Base-by-base conservation (phyloP, 352 stramenopile species). In the Phytophthora cactorum region DNA sequence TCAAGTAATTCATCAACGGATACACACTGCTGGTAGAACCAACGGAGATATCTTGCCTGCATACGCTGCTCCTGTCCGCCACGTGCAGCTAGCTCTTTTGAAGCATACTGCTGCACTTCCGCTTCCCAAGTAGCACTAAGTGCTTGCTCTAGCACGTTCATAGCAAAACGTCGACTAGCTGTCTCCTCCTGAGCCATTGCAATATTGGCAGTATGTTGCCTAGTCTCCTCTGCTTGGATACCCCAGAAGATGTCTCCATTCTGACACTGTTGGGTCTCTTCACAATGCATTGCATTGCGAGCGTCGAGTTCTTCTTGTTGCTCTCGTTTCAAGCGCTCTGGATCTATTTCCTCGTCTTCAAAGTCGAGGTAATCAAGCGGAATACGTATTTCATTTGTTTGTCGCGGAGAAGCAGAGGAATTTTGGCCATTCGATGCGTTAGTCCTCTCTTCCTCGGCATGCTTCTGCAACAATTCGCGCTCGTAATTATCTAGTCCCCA, bases 231-330 rank as follows among this genome's bases (percentile, higher is more conserved):
- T 0, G 78, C 77, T 43, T 91, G 70, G 22, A 89, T 88, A 1
- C 82, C 82, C 82, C 82, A 91, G 54, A 91, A 89, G 0, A 31
- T 63, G 32, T 91, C 82, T n/a, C 50, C 52, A 27, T 86, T 53
- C 3, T 61, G 52, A n/a, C 79, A 82, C 59, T 91, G 82, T 22
- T 74, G 49, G 10, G 41, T 29, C 46, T 89, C 82, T 55, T 86
- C 44, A 11, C 10, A 7, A 11, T n/a, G 7, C 81, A 89, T 86
- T 4, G 60, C 66, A 17, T 73, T 55, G 0, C 63, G 52, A 50
- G 75, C 81, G 5, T 71, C 63, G 0, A 65, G 44, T 49, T 89
- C 77, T 3, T 58, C 52, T 11, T 76, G 49, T 0, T 57, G 15
- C 32, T 82, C 75, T n/a, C 22, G 45, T 34, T 81, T 59, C 14